Conservation (phyloP, 2,329 filamentous ascomycete species). For the Penicillium sp. region DNA sequence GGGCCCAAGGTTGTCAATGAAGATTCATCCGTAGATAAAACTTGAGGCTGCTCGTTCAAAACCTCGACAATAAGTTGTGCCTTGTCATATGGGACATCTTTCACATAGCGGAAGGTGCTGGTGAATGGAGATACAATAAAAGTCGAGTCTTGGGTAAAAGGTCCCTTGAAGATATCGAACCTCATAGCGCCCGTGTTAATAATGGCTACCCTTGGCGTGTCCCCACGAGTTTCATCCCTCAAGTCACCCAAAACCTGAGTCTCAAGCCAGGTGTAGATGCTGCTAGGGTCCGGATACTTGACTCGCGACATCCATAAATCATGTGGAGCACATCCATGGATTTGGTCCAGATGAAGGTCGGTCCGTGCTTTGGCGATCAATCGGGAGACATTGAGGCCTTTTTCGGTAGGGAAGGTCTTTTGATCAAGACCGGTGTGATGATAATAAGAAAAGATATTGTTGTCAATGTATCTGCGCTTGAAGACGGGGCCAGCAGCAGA, state of each 20-base stretch:
- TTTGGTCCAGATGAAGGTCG: slow-evolving; percentile 68
- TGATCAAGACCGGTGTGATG: slow-evolving; percentile 74
- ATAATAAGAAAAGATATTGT: slow-evolving; percentile 81
- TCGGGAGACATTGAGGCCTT: slow-evolving; percentile 69
- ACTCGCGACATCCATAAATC: slow-evolving; percentile 79
- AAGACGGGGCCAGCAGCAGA: slow-evolving; percentile 55
- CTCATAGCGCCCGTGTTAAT: slow-evolving; percentile 89
- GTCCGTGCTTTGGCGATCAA: slow-evolving; percentile 70
- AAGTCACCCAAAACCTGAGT: slow-evolving; percentile 71
- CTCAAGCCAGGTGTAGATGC: slow-evolving; percentile 79
- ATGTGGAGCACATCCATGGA: slow-evolving; percentile 78
- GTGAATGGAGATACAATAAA: slow-evolving; percentile 87
- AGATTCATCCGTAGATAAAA: slow-evolving; percentile 37
- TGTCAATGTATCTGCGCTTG: slow-evolving; percentile 84
- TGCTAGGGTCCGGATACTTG: slow-evolving; percentile 70
- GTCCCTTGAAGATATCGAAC: slow-evolving; percentile 91
- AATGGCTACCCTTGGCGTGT: slow-evolving; percentile 66
- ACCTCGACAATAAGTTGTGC: slow-evolving; percentile 67
- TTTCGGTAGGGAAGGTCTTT: slow-evolving; percentile 71
- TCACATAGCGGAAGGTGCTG: slow-evolving; percentile 72
- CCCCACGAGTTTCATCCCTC: slow-evolving; percentile 56
- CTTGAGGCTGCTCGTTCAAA: slow-evolving; percentile 58
- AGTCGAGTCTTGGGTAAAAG: slow-evolving; percentile 83
- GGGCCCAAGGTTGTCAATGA: slow-evolving; percentile 41
- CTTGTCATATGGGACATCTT: slow-evolving; percentile 74